Conservation (phyloP, 164 flowering plant genomes). For the Cinnamomum micranthum region DNA sequence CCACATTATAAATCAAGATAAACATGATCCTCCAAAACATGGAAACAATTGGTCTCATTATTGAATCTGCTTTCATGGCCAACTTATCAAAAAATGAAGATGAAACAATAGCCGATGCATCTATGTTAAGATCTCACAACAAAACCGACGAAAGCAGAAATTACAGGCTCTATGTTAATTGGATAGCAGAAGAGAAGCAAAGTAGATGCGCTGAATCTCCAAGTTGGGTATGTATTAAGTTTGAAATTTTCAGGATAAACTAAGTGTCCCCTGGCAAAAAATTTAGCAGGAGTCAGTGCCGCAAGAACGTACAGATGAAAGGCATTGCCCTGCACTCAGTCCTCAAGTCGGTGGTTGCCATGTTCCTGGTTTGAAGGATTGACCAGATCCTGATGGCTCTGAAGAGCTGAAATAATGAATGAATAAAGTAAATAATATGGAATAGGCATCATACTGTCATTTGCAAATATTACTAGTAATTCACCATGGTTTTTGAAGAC, state of each 20-base stretch:
- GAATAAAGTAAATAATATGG: not conserved
- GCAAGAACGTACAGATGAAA: not conserved
- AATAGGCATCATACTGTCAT: not conserved
- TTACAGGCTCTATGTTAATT: not conserved
- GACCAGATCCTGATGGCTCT: slow-evolving; percentile 83
- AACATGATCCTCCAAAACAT: not conserved
- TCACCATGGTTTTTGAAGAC: too few relatives aligned
- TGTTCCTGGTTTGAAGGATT: slow-evolving; percentile 63
- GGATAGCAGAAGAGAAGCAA: not conserved
- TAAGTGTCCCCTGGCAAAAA: not conserved
- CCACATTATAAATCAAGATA: not conserved
- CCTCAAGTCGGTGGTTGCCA: slow-evolving; percentile 63
- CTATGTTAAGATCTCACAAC: not conserved
- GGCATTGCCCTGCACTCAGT: not conserved
- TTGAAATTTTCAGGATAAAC: too few relatives aligned
- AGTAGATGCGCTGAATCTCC: not conserved
- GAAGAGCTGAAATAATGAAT: slow-evolving; percentile 48
- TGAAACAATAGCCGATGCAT: not conserved
- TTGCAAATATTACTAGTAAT: not conserved
- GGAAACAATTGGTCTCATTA: not conserved
- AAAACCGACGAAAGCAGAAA: not conserved
- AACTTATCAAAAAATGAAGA: not conserved
- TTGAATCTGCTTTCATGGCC: not conserved
- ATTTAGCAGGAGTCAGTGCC: not conserved
- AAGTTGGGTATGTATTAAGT: not conserved